Conservation (phyloP, 306 rosid species). For the Cucurbita ficifolia region DNA sequence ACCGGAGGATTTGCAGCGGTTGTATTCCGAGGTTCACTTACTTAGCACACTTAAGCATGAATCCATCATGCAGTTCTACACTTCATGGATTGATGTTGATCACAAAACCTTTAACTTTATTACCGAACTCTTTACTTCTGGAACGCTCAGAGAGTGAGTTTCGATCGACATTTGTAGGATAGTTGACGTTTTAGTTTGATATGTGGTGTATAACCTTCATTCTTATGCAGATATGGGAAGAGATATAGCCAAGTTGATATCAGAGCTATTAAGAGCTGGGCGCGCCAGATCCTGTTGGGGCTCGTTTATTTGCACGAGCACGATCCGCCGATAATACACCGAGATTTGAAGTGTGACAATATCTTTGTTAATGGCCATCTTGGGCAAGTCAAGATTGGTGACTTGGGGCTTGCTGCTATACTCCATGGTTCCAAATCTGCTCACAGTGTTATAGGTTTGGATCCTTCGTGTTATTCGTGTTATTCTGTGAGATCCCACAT, state of each 20-base stretch:
- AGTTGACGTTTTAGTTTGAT: not conserved
- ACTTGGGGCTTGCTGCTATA: slow-evolving; percentile 73
- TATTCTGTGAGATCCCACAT: no score
- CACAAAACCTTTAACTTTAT: slow-evolving; percentile 66
- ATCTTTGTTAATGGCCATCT: slow-evolving; percentile 88
- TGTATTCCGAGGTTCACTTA: slow-evolving; percentile 87
- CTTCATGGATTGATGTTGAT: slow-evolving; percentile 73
- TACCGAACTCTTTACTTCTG: slow-evolving; percentile 81
- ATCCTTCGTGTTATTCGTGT: not conserved
- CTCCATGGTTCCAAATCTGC: slow-evolving; percentile 59
- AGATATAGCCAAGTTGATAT: slow-evolving; percentile 41
- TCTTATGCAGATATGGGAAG: slow-evolving; percentile 55
- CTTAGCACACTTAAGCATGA: slow-evolving; percentile 75
- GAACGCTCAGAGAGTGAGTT: slow-evolving; percentile 73
- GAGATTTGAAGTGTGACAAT: slow-evolving; percentile 87
- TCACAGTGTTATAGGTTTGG: slow-evolving; percentile 77
- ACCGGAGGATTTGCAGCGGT: slow-evolving; percentile 69
- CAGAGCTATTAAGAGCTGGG: slow-evolving; percentile 68
- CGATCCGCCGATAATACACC: slow-evolving; percentile 77
- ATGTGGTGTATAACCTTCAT: not conserved
- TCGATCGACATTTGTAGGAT: slow-evolving; percentile 4
- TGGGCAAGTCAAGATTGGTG: slow-evolving; percentile 88
- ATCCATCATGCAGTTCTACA: slow-evolving; percentile 56
- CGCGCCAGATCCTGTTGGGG: slow-evolving; percentile 60
- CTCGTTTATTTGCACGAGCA: slow-evolving; percentile 66